Evolutionary conservation across 2,329 filamentous ascomycete genomes (phyloP).

Genomic region (Penicillium brevicompactum): DNA sequence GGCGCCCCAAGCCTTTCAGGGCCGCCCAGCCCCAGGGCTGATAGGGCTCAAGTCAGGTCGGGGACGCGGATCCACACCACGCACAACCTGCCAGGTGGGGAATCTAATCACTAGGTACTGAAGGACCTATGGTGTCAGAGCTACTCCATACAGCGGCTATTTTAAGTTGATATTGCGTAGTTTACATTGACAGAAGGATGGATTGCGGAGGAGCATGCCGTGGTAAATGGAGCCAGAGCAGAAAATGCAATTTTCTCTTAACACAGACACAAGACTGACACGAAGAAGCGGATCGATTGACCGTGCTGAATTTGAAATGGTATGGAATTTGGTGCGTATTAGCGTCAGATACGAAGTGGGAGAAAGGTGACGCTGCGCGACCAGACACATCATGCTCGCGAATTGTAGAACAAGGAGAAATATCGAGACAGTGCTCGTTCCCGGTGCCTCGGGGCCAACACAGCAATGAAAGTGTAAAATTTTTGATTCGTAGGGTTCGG

Average conservation of each 20-base stretch:
- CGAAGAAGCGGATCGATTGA: conserved; percentile 19
- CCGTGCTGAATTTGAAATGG: conserved; percentile 31
- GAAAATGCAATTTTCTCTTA: conserved; percentile 26
- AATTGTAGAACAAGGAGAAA: conserved; percentile 22
- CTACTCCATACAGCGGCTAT: background rate
- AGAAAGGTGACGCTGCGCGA: conserved; percentile 32
- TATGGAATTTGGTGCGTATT: conserved; percentile 39
- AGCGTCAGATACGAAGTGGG: conserved; percentile 39
- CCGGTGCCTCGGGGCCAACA: conserved; percentile 29
- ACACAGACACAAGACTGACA: conserved; percentile 12
- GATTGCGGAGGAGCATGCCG: conserved; percentile 12
- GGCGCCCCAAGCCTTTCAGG: too few species aligned
- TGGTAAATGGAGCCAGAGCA: conserved; percentile 28
- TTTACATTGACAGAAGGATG: background rate
- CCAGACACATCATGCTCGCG: conserved; percentile 31
- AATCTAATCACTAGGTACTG: background rate
- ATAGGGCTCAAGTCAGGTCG: background rate
- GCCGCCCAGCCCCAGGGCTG: too few species aligned
- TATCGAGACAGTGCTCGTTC: conserved; percentile 21
- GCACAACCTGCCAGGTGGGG: background rate
- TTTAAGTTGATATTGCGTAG: background rate
- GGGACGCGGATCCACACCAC: background rate
- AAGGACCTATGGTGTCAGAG: background rate
- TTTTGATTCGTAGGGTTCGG: conserved; percentile 43
- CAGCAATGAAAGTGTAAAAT: conserved; percentile 31